Percentiles rank a stretch among this genome's conserved stretches.
Conservation (phyloP, 495 filamentous ascomycete species). For the Tuber borchii region DNA sequence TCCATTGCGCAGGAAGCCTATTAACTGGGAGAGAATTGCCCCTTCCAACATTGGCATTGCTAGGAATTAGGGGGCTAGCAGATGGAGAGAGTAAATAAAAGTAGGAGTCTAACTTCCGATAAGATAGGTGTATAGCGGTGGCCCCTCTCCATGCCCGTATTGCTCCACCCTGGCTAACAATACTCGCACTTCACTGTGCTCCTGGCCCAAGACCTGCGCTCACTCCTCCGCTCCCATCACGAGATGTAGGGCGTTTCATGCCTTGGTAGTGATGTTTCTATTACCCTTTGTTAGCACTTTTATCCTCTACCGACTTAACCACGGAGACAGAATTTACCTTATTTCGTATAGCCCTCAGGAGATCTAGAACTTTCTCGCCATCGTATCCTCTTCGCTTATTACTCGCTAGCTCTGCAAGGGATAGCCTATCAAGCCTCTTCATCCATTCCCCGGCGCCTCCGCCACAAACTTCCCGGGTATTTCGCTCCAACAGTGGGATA, state of each 20-base stretch:
- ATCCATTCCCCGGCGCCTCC: conserved; percentile 64
- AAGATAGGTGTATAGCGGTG: neutral
- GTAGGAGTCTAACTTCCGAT: neutral
- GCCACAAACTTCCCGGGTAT: conserved; percentile 51
- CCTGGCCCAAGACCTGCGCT: too few relatives aligned
- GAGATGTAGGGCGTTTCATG: too few relatives aligned
- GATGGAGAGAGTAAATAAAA: neutral
- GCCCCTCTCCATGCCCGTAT: too few relatives aligned
- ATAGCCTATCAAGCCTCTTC: conserved; percentile 57
- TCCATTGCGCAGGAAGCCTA: neutral
- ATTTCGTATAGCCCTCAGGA: conserved; percentile 85
- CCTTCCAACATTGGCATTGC: neutral
- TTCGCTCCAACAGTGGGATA: conserved; percentile 58
- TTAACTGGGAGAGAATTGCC: neutral
- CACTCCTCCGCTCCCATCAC: too few relatives aligned
- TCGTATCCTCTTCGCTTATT: conserved; percentile 91
- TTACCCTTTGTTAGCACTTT: conserved; percentile 6
- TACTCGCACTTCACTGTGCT: too few relatives aligned
- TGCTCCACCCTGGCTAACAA: too few relatives aligned
- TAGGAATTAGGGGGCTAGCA: neutral
- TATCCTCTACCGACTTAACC: neutral
- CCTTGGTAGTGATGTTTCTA: conserved; percentile 81
- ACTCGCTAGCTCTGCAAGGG: conserved; percentile 77
- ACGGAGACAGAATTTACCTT: conserved; percentile 48
- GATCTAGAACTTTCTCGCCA: conserved; percentile 70